Evolutionary conservation across 306 rosid species (phyloP).

Genomic region (Vigna angularis): DNA sequence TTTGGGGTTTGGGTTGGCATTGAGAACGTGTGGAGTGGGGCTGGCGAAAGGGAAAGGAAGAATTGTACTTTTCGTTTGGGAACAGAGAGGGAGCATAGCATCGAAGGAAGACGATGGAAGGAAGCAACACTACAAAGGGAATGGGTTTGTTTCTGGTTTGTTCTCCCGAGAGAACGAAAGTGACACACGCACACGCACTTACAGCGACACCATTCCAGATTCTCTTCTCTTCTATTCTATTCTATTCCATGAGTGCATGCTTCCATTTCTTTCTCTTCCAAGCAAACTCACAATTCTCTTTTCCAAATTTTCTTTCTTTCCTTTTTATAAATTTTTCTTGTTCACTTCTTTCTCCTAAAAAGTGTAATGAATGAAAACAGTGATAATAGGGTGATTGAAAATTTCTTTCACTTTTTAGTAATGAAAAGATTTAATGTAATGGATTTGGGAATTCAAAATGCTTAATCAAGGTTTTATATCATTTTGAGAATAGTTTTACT

Average conservation of each 20-base stretch:
- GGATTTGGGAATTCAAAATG: too few species aligned
- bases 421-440: too few species aligned
- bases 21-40: conserved; percentile 50
- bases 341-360: too few species aligned
- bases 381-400: too few species aligned
- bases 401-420: too few species aligned
- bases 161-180: conserved; percentile 47
- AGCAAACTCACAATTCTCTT: conserved; percentile 40
- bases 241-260: conserved; percentile 69
- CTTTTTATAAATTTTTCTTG: too few species aligned
- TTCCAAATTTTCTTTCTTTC: too few species aligned
- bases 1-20: conserved; percentile 36
- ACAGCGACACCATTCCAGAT: conserved; percentile 40
- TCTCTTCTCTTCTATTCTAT: conserved; percentile 64
- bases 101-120: conserved; percentile 46
- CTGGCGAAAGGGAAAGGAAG: conserved; percentile 47
- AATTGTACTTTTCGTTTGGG: conserved; percentile 44
- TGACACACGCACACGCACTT: conserved; percentile 31
- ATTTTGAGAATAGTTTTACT: too few species aligned
- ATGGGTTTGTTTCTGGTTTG: conserved; percentile 35
- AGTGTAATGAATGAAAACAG: too few species aligned
- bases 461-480: too few species aligned
- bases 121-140: conserved; percentile 55
- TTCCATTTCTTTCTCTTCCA: conserved; percentile 52
- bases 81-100: conserved; percentile 34